A percentile compares a stretch with the other conserved stretches of the same genome.
phyloP scores from a whole-genome alignment of 2,329 filamentous ascomycete genomes.

The Ceratocystiopsis sp. region DNA sequence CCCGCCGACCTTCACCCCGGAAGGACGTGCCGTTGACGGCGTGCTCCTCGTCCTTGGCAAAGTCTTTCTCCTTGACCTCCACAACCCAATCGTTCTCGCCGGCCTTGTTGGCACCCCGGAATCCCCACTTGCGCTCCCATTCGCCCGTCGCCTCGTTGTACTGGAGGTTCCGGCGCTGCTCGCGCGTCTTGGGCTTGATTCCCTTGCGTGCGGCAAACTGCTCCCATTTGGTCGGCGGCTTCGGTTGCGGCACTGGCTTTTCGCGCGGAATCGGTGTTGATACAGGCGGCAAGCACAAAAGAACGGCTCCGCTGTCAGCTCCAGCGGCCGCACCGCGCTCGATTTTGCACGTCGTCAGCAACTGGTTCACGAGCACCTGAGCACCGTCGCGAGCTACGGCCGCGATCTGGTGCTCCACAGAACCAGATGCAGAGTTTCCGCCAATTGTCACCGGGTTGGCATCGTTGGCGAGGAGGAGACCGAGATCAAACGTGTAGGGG shows the following conservation, averaged over 20 bases:
- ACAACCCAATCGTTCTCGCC: constrained; percentile 77
- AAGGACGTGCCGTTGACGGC: constrained; percentile 43
- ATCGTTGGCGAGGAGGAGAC: constrained; percentile 72
- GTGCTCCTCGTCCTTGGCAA: constrained; percentile 46
- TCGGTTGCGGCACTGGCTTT: constrained; percentile 72
- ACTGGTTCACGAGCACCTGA: constrained; percentile 84
- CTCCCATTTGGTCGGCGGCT: constrained; percentile 85
- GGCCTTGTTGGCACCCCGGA: constrained; percentile 76
- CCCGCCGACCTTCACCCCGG: constrained; percentile 44
- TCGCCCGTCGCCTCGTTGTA: constrained; percentile 74
- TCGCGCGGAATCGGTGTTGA: constrained; percentile 67
- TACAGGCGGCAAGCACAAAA: constrained; percentile 57
- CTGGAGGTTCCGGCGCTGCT: constrained; percentile 54
- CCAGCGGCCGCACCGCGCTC: constrained; percentile 32
- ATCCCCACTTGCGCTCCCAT: constrained; percentile 92
- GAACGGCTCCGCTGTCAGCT: constrained; percentile 40
- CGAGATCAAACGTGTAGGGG: constrained; percentile 85
- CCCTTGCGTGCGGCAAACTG: constrained; percentile 94
- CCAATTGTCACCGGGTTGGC: constrained; percentile 56
- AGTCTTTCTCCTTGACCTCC: constrained; percentile 59
- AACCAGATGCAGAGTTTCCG: too few species aligned
- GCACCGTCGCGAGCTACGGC: constrained; percentile 72
- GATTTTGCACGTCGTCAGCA: constrained; percentile 75
- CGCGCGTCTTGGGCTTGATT: constrained; percentile 74
- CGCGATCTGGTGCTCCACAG: constrained; percentile 29